phyloP scores from a whole-genome alignment of 176 grass and related monocot species.

The Juncus effusus region DNA sequence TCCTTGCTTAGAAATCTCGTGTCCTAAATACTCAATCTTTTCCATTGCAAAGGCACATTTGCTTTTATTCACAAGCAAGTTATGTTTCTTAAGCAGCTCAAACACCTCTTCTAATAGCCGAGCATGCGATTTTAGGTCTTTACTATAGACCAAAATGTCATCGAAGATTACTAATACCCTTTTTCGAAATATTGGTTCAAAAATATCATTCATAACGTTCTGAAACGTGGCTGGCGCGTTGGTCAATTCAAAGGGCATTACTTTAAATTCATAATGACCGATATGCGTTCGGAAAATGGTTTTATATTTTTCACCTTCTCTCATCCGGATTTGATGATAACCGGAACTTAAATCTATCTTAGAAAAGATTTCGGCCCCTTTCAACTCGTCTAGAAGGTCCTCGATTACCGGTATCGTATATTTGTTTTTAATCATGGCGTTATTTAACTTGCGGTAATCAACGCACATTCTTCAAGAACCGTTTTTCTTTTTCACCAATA shows the following conservation, averaged over 20 bases:
- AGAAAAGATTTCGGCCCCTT: not conserved
- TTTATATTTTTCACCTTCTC: not conserved
- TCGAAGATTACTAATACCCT: conserved; percentile 2
- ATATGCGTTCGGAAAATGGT: not conserved
- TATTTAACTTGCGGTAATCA: conserved; percentile 12
- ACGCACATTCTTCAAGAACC: not conserved
- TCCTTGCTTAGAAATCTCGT: not conserved
- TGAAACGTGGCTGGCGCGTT: conserved; percentile 6
- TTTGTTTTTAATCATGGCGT: not conserved
- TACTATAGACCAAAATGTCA: not conserved
- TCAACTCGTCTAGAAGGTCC: conserved; percentile 7
- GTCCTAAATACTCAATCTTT: not conserved
- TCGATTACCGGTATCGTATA: not conserved
- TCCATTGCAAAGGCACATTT: not conserved
- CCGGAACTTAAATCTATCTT: conserved; percentile 5
- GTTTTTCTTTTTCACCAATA: conserved; percentile 2
- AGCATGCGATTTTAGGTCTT: not conserved
- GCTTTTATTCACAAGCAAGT: not conserved
- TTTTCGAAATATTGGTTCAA: not conserved
- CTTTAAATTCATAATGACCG: not conserved
- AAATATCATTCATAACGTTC: not conserved
- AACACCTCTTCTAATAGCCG: not conserved
- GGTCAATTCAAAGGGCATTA: not conserved
- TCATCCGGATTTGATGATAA: conserved; percentile 17
- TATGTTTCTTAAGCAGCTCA: not conserved